These are phyloP conservation scores for Candida lessepsii DNA, from an alignment of 805 yeast species.

Conservation along the genomic window DNA sequence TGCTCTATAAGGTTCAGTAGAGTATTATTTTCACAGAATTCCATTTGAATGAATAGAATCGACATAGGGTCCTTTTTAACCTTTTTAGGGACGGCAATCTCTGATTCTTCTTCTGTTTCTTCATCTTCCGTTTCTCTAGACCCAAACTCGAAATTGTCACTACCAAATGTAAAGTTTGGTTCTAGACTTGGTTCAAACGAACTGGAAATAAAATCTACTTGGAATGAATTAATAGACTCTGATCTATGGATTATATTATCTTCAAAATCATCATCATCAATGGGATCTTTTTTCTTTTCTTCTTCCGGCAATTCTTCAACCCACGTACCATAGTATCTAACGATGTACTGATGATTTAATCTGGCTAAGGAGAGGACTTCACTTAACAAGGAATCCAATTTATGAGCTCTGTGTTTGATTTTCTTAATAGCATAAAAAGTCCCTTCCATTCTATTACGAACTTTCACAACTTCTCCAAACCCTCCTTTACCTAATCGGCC, in stretches of 20 bases:
- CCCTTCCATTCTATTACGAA: slow-evolving; percentile 89
- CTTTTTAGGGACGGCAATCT: background rate
- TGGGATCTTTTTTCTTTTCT: slow-evolving; percentile 23
- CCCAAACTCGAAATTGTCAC: slow-evolving; percentile 42
- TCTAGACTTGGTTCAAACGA: slow-evolving; percentile 48
- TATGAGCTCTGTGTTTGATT: slow-evolving; percentile 77
- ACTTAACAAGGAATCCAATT: slow-evolving; percentile 75
- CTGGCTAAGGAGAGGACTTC: slow-evolving; percentile 93
- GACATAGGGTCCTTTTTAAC: slow-evolving; percentile 36
- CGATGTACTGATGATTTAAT: slow-evolving; percentile 92
- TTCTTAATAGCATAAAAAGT: slow-evolving; percentile 93
- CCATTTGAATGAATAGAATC: slow-evolving; percentile 95
- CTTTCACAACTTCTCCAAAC: slow-evolving; percentile 98
- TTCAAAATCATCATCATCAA: slow-evolving; percentile 23
- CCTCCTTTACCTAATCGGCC: slow-evolving; percentile 93
- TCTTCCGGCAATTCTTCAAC: slow-evolving; percentile 63
- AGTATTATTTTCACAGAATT: slow-evolving; percentile 95
- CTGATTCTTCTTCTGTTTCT: slow-evolving; percentile 3
- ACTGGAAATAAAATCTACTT: slow-evolving; percentile 67
- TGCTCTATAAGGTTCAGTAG: slow-evolving; percentile 74
- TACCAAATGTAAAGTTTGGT: slow-evolving; percentile 32
- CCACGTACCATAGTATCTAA: slow-evolving; percentile 97
- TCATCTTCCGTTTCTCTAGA: slow-evolving; percentile 16
- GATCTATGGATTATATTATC: slow-evolving; percentile 14
- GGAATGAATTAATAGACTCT: slow-evolving; percentile 29